Evolutionary conservation across 148 eudicot species (phyloP).

Genomic region (Pharnaceum exiguum): DNA sequence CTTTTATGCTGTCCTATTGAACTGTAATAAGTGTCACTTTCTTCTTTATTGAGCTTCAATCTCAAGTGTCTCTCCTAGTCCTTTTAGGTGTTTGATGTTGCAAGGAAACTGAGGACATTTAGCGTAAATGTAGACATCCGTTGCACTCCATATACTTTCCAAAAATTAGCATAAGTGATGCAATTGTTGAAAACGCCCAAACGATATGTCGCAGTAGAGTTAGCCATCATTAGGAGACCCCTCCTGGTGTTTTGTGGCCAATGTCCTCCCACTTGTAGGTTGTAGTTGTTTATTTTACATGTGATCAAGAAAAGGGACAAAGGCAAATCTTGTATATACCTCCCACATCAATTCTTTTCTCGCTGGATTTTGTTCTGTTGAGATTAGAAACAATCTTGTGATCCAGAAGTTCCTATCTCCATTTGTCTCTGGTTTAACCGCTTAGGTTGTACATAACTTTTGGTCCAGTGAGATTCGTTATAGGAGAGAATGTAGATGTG

Average conservation of each 20-base stretch:
- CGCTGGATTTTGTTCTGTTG: constrained; percentile 1
- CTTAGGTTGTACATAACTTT: background rate
- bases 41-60: background rate
- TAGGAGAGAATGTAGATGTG: background rate
- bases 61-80: constrained; percentile 2
- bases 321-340: constrained; percentile 14
- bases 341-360: constrained; percentile 10
- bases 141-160: constrained; percentile 9
- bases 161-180: constrained; percentile 12
- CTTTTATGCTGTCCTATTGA: background rate
- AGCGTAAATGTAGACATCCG: background rate
- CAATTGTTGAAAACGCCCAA: constrained; percentile 8
- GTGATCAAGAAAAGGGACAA: constrained; percentile 23
- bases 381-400: constrained; percentile 3
- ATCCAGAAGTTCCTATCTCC: constrained; percentile 1
- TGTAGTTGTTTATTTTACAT: constrained; percentile 18
- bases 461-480: background rate
- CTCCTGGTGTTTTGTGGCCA: constrained; percentile 14
- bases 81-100: background rate
- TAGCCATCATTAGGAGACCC: constrained; percentile 12
- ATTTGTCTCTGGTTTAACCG: background rate
- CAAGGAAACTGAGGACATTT: background rate
- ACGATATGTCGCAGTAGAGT: constrained; percentile 11
- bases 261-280: constrained; percentile 14
- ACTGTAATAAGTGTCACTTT: constrained; percentile 3